Evolutionary conservation across 495 filamentous ascomycete species (phyloP), one percentile per base, ranked within the genome.

Genomic region (Stereocaulon alpinum): DNA sequence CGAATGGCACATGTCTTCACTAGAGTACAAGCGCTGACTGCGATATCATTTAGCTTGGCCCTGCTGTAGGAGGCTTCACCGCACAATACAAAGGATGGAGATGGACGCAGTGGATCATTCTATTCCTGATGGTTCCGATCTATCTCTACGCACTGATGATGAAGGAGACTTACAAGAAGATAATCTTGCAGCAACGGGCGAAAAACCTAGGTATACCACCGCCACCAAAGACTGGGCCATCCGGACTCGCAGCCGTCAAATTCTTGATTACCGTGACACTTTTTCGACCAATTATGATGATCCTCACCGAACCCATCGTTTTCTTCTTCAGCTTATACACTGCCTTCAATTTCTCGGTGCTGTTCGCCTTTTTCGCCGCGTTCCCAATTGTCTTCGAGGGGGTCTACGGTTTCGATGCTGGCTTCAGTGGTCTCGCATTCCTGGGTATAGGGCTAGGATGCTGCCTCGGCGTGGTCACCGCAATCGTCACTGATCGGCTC

Each of bases 331-430:
- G 74, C 29, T 66, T 88, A 12, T 88, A 88, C 66, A 73, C 77
- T 2, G 73, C 77, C 5, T 86, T 83, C 66, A 79, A 80, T 57
- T 88, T 86, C 59, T 77, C 76, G 7, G 78, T 84, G 1, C 75
- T 88, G 4, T 87, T 82, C 62, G 72, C 71, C 24, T 87, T 87
- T 72, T 86, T 88, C 61, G 81, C 81, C 14, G 82, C 82, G 0
- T 76, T 86, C 27, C 84, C 82, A 0, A 73, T 76, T 48, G 68
- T 80, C 6, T 84, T 82, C 61, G 43, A 69, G 47, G 60, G 61
- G 4, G 69, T 78, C 18, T 84, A 86, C 64, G 62, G 66, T 42
- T 82, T 83, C 55, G 61, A 67, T 3, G 53, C 71, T 6, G 77
- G 76, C 47, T 63, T 82, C 49, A 71, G 70, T 9, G 84, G 85